These are phyloP conservation scores for Pseudogymnoascus sp. DNA, from an alignment of 2,329 filamentous ascomycete genomes.

Conservation along the genomic window DNA sequence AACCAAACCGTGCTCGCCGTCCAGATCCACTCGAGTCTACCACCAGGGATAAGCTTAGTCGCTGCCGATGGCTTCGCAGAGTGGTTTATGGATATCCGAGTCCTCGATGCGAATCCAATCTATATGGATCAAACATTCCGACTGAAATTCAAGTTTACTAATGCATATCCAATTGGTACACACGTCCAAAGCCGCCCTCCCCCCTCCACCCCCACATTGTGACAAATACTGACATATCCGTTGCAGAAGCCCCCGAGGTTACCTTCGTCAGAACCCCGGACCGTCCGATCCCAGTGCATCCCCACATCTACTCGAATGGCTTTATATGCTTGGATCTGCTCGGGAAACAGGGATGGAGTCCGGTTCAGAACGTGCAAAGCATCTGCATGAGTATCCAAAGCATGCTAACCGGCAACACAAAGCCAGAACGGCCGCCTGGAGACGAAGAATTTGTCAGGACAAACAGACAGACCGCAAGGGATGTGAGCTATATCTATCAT, in stretches of 20 bases:
- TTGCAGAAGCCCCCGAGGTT: constrained; percentile 83
- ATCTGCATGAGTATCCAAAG: constrained; percentile 96
- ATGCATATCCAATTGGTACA: constrained; percentile 82
- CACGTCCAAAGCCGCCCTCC: constrained; percentile 8
- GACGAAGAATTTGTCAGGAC: constrained; percentile 81
- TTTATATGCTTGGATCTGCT: constrained; percentile 97
- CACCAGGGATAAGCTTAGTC: constrained; percentile 69
- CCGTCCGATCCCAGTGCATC: constrained; percentile 80
- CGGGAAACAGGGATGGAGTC: constrained; percentile 82
- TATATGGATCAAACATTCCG: constrained; percentile 76
- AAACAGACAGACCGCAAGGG: constrained; percentile 71
- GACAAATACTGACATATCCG: neutral
- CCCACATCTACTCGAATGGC: constrained; percentile 96
- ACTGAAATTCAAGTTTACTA: constrained; percentile 78
- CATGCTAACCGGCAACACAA: constrained; percentile 93
- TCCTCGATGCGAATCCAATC: constrained; percentile 83
- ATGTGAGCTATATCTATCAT: constrained; percentile 92
- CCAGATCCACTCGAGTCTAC: constrained; percentile 31
- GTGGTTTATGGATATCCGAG: constrained; percentile 87
- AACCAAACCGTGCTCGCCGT: neutral
- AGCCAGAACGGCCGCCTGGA: constrained; percentile 82
- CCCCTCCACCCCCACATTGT: neutral
- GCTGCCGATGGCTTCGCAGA: constrained; percentile 75
- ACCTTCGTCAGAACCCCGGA: constrained; percentile 65
- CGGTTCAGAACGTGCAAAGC: constrained; percentile 93